phyloP scores from a whole-genome alignment of 805 yeast genomes.

The Geotrichum ghanense region DNA sequence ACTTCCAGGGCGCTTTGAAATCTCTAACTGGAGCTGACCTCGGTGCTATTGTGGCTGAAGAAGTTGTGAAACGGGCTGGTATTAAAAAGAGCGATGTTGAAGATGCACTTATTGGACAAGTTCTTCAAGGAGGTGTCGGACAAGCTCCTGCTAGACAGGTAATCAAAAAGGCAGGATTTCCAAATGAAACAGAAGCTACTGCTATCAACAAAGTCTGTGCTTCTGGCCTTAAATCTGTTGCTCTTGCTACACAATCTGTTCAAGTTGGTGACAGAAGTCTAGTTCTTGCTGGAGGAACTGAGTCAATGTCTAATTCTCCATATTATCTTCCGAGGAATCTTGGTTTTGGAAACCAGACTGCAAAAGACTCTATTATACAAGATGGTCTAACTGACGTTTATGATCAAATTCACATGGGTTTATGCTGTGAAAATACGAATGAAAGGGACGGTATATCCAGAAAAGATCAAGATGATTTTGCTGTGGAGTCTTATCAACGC shows the following conservation, averaged over 20 bases:
- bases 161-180: slow-evolving; percentile 76
- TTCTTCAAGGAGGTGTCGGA: slow-evolving; percentile 81
- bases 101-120: slow-evolving; percentile 86
- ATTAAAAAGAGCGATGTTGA: slow-evolving; percentile 68
- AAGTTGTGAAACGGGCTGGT: slow-evolving; percentile 74
- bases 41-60: slow-evolving; percentile 78
- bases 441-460: slow-evolving; percentile 61
- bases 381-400: slow-evolving; percentile 90
- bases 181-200: slow-evolving; percentile 70
- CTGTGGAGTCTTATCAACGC: slow-evolving; percentile 68
- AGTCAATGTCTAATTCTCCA: slow-evolving; percentile 91
- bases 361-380: slow-evolving; percentile 53
- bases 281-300: slow-evolving; percentile 92
- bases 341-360: slow-evolving; percentile 36
- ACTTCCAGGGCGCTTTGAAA: slow-evolving; percentile 74
- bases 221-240: slow-evolving; percentile 81
- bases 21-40: slow-evolving; percentile 64
- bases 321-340: slow-evolving; percentile 71
- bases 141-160: slow-evolving; percentile 98
- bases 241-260: slow-evolving; percentile 80
- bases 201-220: slow-evolving; percentile 95
- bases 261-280: slow-evolving; percentile 75
- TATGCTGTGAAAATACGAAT: slow-evolving; percentile 91
- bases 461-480: slow-evolving; percentile 78
- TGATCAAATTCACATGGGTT: slow-evolving; percentile 82